Base-by-base conservation (phyloP, 306 rosid genomes). In the Abrus precatorius region DNA sequence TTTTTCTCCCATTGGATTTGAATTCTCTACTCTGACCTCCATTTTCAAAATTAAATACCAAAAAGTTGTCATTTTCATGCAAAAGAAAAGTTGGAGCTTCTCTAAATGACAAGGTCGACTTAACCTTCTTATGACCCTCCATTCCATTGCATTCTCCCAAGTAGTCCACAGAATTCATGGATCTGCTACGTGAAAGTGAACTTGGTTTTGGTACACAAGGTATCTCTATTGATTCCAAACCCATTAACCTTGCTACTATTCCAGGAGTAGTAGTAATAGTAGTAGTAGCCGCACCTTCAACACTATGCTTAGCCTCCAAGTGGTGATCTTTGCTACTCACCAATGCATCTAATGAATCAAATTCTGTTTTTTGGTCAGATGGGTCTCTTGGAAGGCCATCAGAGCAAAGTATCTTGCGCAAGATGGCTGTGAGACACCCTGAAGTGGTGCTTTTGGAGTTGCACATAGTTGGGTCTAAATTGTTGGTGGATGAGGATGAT, bases 201-300 rank as follows among this genome's bases (percentile, higher is more conserved):
- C 59, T 65, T 28, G 67, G 47, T 3, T 71, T 80, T 67, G 75
- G 36, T 69, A 62, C 68, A 7, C 10, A n/a, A 77, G 65, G 14
- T 85, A 87, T 20, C 84, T 13, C 38, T 80, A 85, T 82, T 5
- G 89, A 69, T 2, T 91, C 97, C 84, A 94, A 87, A 32, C 98
- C 98, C 97, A 94, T 94, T 20, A 92, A 85, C 84, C 97, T 91
- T 13, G 91, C 93, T 9, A 92, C 93, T 33, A 94, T 40, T 11
- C 93, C 87, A 61, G 92, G 89, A 27, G 86, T 34, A 61, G 62
- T 40, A 9, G 34, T 2, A 68, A 3, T 8, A 34, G 29, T 2
- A 8, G 75, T 52, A 27, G 38, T 43, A 2, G 72, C 29, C n/a
- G 62, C 2, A 44, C 74, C n/a, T 61, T 74, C 84, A 54, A n/a